Percentiles rank a stretch among this genome's conserved stretches.
Conservation (phyloP, 768 basidiomycete genomes). For the Termitomyces sp. region DNA sequence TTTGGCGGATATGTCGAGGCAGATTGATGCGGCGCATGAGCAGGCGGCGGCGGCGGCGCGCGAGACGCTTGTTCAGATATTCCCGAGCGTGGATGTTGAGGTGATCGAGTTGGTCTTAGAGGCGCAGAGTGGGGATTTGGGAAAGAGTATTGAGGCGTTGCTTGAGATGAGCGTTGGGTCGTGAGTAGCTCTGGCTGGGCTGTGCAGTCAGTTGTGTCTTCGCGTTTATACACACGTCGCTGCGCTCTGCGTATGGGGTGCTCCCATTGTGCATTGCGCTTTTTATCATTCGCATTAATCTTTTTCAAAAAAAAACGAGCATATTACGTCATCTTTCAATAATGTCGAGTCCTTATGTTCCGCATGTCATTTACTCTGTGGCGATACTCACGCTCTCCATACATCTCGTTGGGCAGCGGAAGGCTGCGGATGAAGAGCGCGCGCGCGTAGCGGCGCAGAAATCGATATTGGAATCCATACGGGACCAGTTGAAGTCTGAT, state of each 20-base stretch:
- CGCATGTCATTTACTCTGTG: constrained; percentile 59
- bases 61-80: constrained; percentile 82
- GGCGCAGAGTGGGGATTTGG: constrained; percentile 83
- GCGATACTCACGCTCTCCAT: constrained; percentile 64
- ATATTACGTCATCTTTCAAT: constrained; percentile 13
- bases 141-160: constrained; percentile 81
- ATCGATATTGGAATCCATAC: constrained; percentile 57
- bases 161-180: constrained; percentile 63
- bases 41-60: constrained; percentile 64
- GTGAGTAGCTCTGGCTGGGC: constrained; percentile 11
- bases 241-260: too few species aligned
- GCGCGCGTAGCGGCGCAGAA: constrained; percentile 50
- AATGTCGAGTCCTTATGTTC: constrained; percentile 38
- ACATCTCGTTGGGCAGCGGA: constrained; percentile 54
- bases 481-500: constrained; percentile 42
- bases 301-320: too few species aligned
- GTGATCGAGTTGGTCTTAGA: constrained; percentile 87
- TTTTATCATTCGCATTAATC: too few species aligned
- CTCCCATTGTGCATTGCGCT: too few species aligned
- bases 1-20: constrained; percentile 59
- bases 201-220: too few species aligned
- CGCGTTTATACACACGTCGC: background rate
- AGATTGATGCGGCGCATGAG: constrained; percentile 76
- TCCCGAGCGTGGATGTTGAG: constrained; percentile 77
- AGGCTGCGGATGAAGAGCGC: constrained; percentile 43